Percentiles rank a stretch among this genome's conserved stretches.
phyloP scores from a whole-genome alignment of 1,139 yeast genomes.

The Geotrichum carabidarum region DNA sequence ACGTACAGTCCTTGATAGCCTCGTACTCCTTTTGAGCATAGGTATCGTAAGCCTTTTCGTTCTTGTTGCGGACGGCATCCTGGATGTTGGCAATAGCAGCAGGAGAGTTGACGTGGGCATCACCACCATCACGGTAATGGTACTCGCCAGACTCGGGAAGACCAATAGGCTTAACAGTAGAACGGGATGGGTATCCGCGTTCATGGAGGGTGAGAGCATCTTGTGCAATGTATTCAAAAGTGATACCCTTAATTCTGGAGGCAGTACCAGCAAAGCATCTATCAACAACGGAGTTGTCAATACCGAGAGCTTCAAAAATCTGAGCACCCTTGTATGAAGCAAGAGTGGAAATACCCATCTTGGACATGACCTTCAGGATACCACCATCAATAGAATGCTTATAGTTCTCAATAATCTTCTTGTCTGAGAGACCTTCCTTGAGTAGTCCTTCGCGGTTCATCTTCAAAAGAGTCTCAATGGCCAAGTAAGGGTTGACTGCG shows the following conservation, averaged over 20 bases:
- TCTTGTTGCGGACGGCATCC: constrained; percentile 94
- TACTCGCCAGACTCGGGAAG: constrained; percentile 95
- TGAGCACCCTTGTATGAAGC: constrained; percentile 98
- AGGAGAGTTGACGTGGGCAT: constrained; percentile 89
- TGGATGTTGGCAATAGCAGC: constrained; percentile 91
- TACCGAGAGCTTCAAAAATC: constrained; percentile 93
- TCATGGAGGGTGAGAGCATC: constrained; percentile 94
- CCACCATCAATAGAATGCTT: constrained; percentile 82
- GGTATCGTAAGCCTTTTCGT: constrained; percentile 84
- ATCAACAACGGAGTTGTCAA: constrained; percentile 90
- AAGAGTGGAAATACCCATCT: constrained; percentile 97
- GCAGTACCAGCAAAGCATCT: constrained; percentile 97
- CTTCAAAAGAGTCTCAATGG: constrained; percentile 82
- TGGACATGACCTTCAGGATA: constrained; percentile 92
- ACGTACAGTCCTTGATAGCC: constrained; percentile 85
- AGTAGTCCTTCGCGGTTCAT: constrained; percentile 78
- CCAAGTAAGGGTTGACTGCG: constrained; percentile 89
- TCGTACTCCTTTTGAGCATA: constrained; percentile 87
- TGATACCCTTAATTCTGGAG: constrained; percentile 90
- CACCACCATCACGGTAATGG: constrained; percentile 98
- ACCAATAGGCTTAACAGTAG: constrained; percentile 63
- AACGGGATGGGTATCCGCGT: constrained; percentile 79
- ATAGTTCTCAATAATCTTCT: constrained; percentile 65
- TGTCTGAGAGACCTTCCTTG: constrained; percentile 51
- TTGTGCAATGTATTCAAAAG: constrained; percentile 92